Evolutionary conservation across 2,329 filamentous ascomycete genomes (phyloP), one percentile per base, ranked within the genome.

Genomic region (Cercospora brassicicola): DNA sequence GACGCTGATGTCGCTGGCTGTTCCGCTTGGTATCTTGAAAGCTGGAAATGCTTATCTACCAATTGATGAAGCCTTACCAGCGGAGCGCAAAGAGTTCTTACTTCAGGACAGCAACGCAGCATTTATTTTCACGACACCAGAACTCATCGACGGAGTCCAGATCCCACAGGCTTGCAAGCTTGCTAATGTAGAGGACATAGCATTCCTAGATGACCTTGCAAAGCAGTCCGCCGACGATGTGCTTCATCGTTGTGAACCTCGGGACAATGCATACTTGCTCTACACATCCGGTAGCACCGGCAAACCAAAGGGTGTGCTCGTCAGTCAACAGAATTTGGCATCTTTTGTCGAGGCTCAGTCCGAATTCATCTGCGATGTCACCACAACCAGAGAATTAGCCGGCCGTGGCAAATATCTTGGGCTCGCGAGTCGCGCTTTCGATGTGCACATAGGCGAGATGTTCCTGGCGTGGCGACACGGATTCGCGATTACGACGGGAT

Each of bases 301-400:
- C 4, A 65, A 18, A 33, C 67, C 69, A 1, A 71, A 71, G 57
- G 67, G 67, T 2, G 62, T 65, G 3, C 84, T 91, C 3, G 85
- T 96, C 28, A 92, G 90, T 0, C 90, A 93, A 70, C 81, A 85
- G 31, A 94, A 92, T 73, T 84, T 96, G 55, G 57, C 56, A 9
- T 67, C 64, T 4, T 71, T 71, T 55, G 48, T 66, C 7, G 69
- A 71, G 33, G 64, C 69, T 8, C 64, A 65, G 60, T 64, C 55
- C 2, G 65, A 67, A n/a, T 67, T 63, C 57, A 71, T 71, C 10
- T 65, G 53, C 56, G 67, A 66, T 18, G 55, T 66, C 15, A 59
- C 66, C 11, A 57, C 61, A 3, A 69, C 69, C 3, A 53, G 28
- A 20, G 48, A 67, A 15, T 33, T 67, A 1, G 69, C 66, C 2